A percentile compares a stretch with the other conserved stretches of the same genome.
Evolutionary conservation across 2,329 filamentous ascomycete genomes (phyloP).

Genomic region (Aureobasidium sp.): DNA sequence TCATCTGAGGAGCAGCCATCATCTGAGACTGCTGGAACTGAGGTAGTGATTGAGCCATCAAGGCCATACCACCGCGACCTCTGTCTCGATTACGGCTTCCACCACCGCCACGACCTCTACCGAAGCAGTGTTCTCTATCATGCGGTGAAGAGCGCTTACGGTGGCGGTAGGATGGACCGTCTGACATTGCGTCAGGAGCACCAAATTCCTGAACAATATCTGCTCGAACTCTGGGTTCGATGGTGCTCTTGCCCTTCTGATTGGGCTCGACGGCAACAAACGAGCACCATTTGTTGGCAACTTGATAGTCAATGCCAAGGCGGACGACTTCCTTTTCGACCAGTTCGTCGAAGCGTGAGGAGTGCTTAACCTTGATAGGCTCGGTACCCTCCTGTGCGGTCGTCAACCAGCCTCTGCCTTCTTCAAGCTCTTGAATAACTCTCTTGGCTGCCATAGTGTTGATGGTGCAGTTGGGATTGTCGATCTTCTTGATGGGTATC

Average conservation of each 20-base stretch:
- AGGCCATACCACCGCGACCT: background rate
- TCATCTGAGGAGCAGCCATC: no score
- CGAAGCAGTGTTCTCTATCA: no score
- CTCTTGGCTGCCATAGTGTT: slow-evolving; percentile 66
- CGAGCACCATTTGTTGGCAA: slow-evolving; percentile 63
- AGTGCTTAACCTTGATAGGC: slow-evolving; percentile 39
- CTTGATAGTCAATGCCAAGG: slow-evolving; percentile 58
- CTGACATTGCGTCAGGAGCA: no score
- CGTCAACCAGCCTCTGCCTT: slow-evolving; percentile 58
- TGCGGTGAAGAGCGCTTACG: background rate
- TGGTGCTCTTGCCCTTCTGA: background rate
- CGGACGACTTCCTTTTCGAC: slow-evolving; percentile 60
- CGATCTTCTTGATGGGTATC: slow-evolving; percentile 52
- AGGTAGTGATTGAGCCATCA: background rate
- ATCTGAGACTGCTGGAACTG: background rate
- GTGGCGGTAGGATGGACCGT: background rate
- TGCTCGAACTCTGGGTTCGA: no score
- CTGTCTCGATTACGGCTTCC: background rate
- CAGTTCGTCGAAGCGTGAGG: slow-evolving; percentile 51
- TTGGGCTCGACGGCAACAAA: slow-evolving; percentile 60
- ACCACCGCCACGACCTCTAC: background rate
- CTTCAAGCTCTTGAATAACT: slow-evolving; percentile 61
- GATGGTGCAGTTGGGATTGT: slow-evolving; percentile 47
- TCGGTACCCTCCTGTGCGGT: slow-evolving; percentile 21
- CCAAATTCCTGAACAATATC: background rate